Evolutionary conservation across 257 asterid species (phyloP).

Genomic region (Cordia subcordata): DNA sequence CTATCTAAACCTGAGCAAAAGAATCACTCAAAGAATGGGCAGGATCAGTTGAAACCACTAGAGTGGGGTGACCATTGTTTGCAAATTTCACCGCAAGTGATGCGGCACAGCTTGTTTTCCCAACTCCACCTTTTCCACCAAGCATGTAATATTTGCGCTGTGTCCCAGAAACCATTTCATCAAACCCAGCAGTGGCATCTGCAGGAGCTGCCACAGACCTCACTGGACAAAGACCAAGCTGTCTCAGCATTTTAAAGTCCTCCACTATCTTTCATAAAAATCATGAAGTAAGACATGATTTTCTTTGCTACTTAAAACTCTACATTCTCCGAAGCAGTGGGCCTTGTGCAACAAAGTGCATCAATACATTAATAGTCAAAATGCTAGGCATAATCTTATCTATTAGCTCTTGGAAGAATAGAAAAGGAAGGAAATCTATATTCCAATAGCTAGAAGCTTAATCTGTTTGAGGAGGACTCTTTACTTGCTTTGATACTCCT

Average conservation of each 20-base stretch:
- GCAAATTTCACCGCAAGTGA: conserved; percentile 98
- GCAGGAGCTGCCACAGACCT: conserved; percentile 71
- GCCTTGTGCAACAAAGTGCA: no score
- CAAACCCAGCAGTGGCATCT: conserved; percentile 68
- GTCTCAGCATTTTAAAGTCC: conserved; percentile 5
- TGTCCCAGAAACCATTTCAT: conserved; percentile 88
- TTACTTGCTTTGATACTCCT: no score
- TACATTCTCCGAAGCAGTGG: no score
- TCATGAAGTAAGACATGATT: no score
- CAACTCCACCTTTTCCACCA: conserved; percentile 98
- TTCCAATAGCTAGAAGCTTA: no score
- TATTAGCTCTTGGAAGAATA: no score
- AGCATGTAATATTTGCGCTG: conserved; percentile 94
- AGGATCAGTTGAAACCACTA: conserved; percentile 98
- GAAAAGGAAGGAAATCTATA: no score
- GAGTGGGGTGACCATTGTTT: conserved; percentile 92
- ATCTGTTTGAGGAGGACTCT: no score
- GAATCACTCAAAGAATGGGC: conserved; percentile 99
- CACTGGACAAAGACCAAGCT: conserved; percentile 39
- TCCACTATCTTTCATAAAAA: not conserved
- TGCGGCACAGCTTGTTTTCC: conserved; percentile 98
- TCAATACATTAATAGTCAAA: no score
- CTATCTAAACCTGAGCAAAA: conserved; percentile 76
- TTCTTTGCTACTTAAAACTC: no score
- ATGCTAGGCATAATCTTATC: no score